phyloP scores from a whole-genome alignment of 108 stramenopile genomes.

The Discostella pseudostelligera region DNA sequence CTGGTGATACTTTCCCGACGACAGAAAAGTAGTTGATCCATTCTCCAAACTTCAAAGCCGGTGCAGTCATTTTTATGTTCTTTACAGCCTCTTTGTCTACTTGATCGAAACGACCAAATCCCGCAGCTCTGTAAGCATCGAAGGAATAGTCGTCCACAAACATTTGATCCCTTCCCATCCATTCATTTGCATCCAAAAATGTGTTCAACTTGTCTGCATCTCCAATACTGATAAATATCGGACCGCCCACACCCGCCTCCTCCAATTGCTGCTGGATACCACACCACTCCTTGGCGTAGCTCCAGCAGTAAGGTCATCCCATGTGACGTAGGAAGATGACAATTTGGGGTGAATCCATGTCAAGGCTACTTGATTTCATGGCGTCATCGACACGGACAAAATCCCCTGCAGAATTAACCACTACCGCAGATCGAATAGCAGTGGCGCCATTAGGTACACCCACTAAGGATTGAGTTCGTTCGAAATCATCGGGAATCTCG shows the following conservation, averaged over 20 bases:
- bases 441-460: constrained; percentile 24
- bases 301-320: constrained; percentile 93
- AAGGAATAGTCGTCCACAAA: constrained; percentile 79
- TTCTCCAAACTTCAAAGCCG: constrained; percentile 46
- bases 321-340: constrained; percentile 81
- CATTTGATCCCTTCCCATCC: constrained; percentile 47
- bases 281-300: constrained; percentile 78
- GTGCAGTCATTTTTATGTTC: constrained; percentile 58
- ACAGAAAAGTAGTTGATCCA: constrained; percentile 58
- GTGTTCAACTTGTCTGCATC: constrained; percentile 63
- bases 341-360: constrained; percentile 48
- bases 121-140: constrained; percentile 68
- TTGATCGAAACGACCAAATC: constrained; percentile 56
- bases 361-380: constrained; percentile 21
- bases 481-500: constrained; percentile 28
- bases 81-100: constrained; percentile 54
- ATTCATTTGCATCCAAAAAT: constrained; percentile 74
- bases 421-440: constrained; percentile 31
- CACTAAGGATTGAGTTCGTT: constrained; percentile 17
- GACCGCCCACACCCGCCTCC: constrained; percentile 48
- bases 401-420: constrained; percentile 63
- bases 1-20: constrained; percentile 63
- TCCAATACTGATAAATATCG: constrained; percentile 79
- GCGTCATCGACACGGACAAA: constrained; percentile 54
- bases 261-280: constrained; percentile 54